Base-by-base conservation (phyloP, 352 stramenopile species). In the Ophiocytium majus region DNA sequence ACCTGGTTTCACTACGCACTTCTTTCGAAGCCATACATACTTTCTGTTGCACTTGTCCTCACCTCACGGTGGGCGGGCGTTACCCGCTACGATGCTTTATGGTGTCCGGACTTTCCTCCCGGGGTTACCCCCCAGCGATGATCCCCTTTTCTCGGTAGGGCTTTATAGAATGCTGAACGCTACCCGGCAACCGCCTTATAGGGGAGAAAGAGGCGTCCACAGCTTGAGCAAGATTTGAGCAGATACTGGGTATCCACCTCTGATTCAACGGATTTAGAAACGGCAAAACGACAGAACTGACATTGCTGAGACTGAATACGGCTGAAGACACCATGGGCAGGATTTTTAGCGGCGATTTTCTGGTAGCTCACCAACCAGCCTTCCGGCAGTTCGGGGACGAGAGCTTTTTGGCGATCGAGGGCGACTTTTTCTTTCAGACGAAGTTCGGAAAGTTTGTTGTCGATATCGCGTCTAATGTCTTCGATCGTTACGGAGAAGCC, bases 41-140 rank as follows among this genome's bases (percentile, higher is more conserved):
- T 71, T 71, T 71, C 57, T 71, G 57, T 71, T 71, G 57, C 57
- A 71, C 57, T 71, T 71, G 57, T 71, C 57, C 57, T 71, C 57
- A 28, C 57, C 57, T 71, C 57, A 71, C 57, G 57, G 57, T 28
- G 57, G 57, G 28, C 57, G 57, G 57, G 57, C 57, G 57, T 71
- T 71, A 71, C 57, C 57, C 57, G 57, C 57, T 71, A 71, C 57
- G 57, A 71, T 71, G 28, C 28, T 28, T 28, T 71, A 71, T 71
- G 57, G 57, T 71, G 57, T 71, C 57, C 57, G 57, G 57, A 71
- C 57, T 71, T 71, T 71, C 57, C 57, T 71, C 57, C 57, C 57
- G 19, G 19, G n/a, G n/a, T n/a, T n/a, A 23, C 28, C 19, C 57
- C 19, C 19, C 57, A 28, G 57, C 57, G 57, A 71, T 71, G 28